These are phyloP conservation scores for Brassica napus DNA, from an alignment of 345 rosid species.

Conservation along the genomic window Da-Ae NC_063447.1:2999001-2999500, in stretches of 20 bases:
- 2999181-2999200: slow-evolving; percentile 14
- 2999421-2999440: slow-evolving; percentile 18
- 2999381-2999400: not conserved
- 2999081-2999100: no score
- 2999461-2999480: not conserved
- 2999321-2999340: no score
- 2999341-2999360: slow-evolving; percentile 22
- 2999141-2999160: no score
- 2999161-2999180: no score
- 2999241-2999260: slow-evolving; percentile 15
- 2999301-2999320: slow-evolving; percentile 22
- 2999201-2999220: slow-evolving; percentile 30
- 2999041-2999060: no score
- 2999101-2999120: no score
- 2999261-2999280: slow-evolving; percentile 21
- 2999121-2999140: no score
- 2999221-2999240: slow-evolving; percentile 15
- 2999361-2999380: no score
- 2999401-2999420: slow-evolving; percentile 1
- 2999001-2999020: no score
- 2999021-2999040: no score
- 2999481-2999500: slow-evolving; percentile 74
- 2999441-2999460: slow-evolving; percentile 31
- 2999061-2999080: no score
- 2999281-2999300: slow-evolving; percentile 31